Percentiles rank a stretch among this genome's conserved stretches.
phyloP scores from a whole-genome alignment of 1,139 yeast species.

The Scheffersomyces insectosa region DNA sequence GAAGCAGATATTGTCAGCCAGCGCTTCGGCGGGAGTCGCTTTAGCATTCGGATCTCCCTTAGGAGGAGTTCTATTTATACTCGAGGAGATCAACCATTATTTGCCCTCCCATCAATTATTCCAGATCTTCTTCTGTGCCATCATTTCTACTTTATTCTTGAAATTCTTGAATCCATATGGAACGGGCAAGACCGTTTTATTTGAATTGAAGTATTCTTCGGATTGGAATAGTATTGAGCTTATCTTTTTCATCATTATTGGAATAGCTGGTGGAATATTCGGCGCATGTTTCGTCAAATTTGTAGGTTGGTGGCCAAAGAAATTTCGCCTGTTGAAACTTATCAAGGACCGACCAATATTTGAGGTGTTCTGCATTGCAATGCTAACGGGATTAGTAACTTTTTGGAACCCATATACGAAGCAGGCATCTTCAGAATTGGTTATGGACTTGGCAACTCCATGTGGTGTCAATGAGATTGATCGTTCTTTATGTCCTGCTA shows the following conservation, averaged over 20 bases:
- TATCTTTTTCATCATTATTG: conserved; percentile 48
- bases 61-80: conserved; percentile 66
- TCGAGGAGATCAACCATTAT: conserved; percentile 66
- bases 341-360: conserved; percentile 44
- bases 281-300: conserved; percentile 58
- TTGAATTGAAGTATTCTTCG: conserved; percentile 54
- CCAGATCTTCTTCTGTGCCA: conserved; percentile 62
- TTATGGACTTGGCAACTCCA: conserved; percentile 55
- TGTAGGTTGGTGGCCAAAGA: conserved; percentile 50
- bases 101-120: conserved; percentile 60
- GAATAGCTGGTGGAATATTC: conserved; percentile 58
- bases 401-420: conserved; percentile 56
- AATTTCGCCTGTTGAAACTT: conserved; percentile 33
- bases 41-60: conserved; percentile 71
- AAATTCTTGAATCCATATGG: conserved; percentile 63
- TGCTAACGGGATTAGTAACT: conserved; percentile 50
- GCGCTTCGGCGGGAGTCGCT: conserved; percentile 70
- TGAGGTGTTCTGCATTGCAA: conserved; percentile 51
- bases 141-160: conserved; percentile 55
- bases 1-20: conserved; percentile 61
- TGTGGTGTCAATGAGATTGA: conserved; percentile 33
- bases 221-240: conserved; percentile 59
- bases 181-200: conserved; percentile 61
- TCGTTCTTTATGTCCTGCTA: conserved; percentile 44
- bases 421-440: conserved; percentile 54